Base-by-base conservation (phyloP, 1,139 yeast genomes). In the Saccharomyces hybrid region DNA sequence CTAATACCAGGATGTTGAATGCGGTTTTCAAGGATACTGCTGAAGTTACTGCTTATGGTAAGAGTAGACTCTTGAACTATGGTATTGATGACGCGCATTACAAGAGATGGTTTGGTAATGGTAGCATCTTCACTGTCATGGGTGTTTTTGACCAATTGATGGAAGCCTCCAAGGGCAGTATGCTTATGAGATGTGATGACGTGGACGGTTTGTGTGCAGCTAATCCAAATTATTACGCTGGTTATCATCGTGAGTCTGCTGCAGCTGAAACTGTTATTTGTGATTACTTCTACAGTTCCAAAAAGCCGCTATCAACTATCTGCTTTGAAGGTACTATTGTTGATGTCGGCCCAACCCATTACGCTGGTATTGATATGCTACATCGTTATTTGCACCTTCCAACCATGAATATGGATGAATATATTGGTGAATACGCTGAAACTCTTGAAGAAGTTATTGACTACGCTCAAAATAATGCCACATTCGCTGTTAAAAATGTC, bases 121-220 rank as follows among this genome's bases (percentile, higher is more conserved):
- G 70, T 23, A 60, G 70, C n/a, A 62, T 72, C 9, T 65, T 70
- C 46, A 72, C 66, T 54, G 75, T 73, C 9, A 57, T 70, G 51
- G 77, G 76, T n/a, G 64, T 68, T 61, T 68, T 56, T 49, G 71
- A 69, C 16, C 57, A 58, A 44, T 47, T 71, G 49, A 64, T 68
- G 14, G 62, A 64, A 47, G 71, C 69, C 41, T 70, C 72, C 47
- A 70, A 73, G 60, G 58, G 63, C 50, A 62, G 63, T 13, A 57
- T 65, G 26, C 48, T 72, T 27, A 68, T 71, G 59, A 64, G 75
- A 47, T 73, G 77, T 65, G 76, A 73, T 52, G 69, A 73, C 54
- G 59, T 63, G 19, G 76, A 73, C 55, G 70, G 68, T 0, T 68
- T 70, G 53, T 73, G 77, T 61, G 57, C 60, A 16, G 58, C 58